Percentiles rank a stretch among this genome's conserved stretches.
Conservation (phyloP, 148 eudicot species). For the Drosera capensis region DNA sequence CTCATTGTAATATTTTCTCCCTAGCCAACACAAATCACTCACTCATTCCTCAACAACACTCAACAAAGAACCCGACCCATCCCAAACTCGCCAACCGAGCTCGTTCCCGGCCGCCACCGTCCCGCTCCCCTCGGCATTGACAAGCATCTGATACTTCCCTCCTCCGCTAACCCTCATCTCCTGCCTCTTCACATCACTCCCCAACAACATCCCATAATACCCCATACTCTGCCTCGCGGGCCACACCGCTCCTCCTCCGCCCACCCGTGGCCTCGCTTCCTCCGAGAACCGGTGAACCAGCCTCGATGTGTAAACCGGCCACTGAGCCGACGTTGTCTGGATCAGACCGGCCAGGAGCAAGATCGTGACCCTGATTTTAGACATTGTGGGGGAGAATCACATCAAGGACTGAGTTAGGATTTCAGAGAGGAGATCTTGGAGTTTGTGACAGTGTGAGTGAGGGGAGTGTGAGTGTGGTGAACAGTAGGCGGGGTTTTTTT, state of each 20-base stretch:
- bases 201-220: constrained; percentile 37
- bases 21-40: not conserved
- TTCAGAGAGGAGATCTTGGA: no score
- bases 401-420: no score
- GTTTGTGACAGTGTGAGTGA: no score
- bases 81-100: constrained; percentile 54
- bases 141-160: constrained; percentile 32
- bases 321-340: constrained; percentile 4
- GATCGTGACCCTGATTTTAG: no score
- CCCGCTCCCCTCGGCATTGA: constrained; percentile 51
- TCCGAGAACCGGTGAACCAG: constrained; percentile 70
- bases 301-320: constrained; percentile 28
- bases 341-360: no score
- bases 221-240: constrained; percentile 43
- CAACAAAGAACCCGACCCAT: not conserved
- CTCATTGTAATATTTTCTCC: not conserved
- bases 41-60: not conserved
- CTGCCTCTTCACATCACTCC: constrained; percentile 51
- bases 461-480: no score
- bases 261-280: constrained; percentile 25
- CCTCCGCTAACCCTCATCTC: constrained; percentile 47
- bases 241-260: constrained; percentile 9
- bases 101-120: constrained; percentile 54
- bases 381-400: no score
- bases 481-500: no score